A percentile compares a stretch with the other conserved stretches of the same genome.
Evolutionary conservation across 768 basidiomycete genomes (phyloP).

Genomic region (Jaapia argillacea): DNA sequence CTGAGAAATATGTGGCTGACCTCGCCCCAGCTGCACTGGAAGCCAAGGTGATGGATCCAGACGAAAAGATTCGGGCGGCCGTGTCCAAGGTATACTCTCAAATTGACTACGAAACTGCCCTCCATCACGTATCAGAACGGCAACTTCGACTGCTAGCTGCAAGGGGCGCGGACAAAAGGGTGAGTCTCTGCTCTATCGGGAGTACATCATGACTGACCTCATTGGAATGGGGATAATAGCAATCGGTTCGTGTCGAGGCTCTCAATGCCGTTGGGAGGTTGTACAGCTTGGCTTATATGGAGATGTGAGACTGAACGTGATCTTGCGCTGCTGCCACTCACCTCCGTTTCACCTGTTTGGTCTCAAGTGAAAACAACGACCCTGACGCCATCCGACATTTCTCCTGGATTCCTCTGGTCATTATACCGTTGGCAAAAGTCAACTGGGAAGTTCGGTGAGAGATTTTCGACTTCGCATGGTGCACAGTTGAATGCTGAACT

Average conservation of each 20-base stretch:
- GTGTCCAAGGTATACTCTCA: slow-evolving; percentile 74
- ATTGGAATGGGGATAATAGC: slow-evolving; percentile 27
- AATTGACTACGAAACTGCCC: slow-evolving; percentile 83
- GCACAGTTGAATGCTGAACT: not conserved
- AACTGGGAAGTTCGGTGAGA: slow-evolving; percentile 57
- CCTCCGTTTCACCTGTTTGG: too few species aligned
- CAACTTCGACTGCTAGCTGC: slow-evolving; percentile 58
- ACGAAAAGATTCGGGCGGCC: slow-evolving; percentile 84
- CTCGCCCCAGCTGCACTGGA: slow-evolving; percentile 39
- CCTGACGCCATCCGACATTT: slow-evolving; percentile 67
- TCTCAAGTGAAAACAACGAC: slow-evolving; percentile 74
- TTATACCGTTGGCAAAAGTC: slow-evolving; percentile 48
- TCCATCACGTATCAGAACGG: slow-evolving; percentile 65
- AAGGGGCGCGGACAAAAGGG: slow-evolving; percentile 82
- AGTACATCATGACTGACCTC: not conserved
- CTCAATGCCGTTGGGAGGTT: slow-evolving; percentile 67
- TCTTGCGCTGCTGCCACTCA: not conserved
- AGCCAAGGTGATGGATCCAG: slow-evolving; percentile 72
- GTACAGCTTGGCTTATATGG: slow-evolving; percentile 74
- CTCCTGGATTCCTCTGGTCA: slow-evolving; percentile 81
- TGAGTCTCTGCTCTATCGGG: slow-evolving; percentile 17
- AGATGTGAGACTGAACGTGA: slow-evolving; percentile 56
- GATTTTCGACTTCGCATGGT: not conserved
- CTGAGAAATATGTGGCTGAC: slow-evolving; percentile 2
- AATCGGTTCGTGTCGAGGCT: slow-evolving; percentile 63